phyloP scores from a whole-genome alignment of 2,329 filamentous ascomycete genomes.

The Rhynchosporium agropyri region DNA sequence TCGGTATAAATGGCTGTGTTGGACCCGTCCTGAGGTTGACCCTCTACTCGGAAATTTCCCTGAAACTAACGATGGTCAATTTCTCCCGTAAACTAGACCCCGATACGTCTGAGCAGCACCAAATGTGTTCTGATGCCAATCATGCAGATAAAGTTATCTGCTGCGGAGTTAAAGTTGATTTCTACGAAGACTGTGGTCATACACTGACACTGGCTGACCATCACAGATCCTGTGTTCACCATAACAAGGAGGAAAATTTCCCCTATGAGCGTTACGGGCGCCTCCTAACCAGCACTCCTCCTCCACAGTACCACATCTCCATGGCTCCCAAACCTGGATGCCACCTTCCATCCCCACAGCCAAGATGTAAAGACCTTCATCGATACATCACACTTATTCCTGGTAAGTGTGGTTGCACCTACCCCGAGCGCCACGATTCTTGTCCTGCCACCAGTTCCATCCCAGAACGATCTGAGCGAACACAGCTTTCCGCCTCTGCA shows the following conservation, averaged over 20 bases:
- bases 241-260: background rate
- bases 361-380: background rate
- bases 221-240: slow-evolving; percentile 4
- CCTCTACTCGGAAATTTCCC: background rate
- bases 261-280: background rate
- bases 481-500: background rate
- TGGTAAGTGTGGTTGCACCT: background rate
- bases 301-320: background rate
- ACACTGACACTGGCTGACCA: slow-evolving; percentile 10
- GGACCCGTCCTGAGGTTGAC: background rate
- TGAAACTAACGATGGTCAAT: background rate
- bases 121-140: background rate
- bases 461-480: background rate
- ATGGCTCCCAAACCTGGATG: background rate
- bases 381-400: background rate
- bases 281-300: background rate
- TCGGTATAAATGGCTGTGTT: background rate
- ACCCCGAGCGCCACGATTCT: background rate
- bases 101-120: background rate
- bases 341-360: slow-evolving; percentile 1
- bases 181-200: slow-evolving; percentile 15
- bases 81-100: background rate
- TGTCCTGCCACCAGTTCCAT: background rate
- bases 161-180: slow-evolving; percentile 16
- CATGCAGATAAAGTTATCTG: background rate